Base-by-base conservation (phyloP, 306 rosid genomes). In the Cicer cuneatum region DNA sequence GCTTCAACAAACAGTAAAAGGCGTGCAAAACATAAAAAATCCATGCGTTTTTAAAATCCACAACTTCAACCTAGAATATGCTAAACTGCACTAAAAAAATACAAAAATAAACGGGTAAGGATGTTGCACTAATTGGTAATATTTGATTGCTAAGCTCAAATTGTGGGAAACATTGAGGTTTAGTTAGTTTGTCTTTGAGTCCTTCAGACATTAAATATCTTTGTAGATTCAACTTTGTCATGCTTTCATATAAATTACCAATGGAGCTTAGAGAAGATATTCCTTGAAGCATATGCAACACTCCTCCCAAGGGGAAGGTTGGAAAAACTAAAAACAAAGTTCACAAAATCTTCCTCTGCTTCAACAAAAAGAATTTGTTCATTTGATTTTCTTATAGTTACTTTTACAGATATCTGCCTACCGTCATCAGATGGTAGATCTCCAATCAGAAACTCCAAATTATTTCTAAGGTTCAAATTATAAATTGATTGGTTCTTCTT, bases 231-330 rank as follows among this genome's bases (percentile, higher is more conserved):
- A 77, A 48, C 0, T 77, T 54, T 1, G 18, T 8, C 0, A 77
- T 3, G 6, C 52, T 16, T 5, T 64, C 41, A 37, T 64, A 41
- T 41, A 64, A 19, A 21, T 64, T 64, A 41, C 69, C 75, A 5
- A 77, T 47, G 75, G 63, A 0, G 18, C 18, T 10, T 42, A 58
- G 6, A 5, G 75, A 66, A 10, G 71, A 46, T 7, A 0, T 11
- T 3, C 62, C 75, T 14, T 35, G 7, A 5, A 77, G 48, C 68
- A 77, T 65, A 18, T 41, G 43, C 43, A 56, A 11, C 7, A 58
- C 75, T 15, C 52, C 69, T 2, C 75, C 75, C 5, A 77, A 57
- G 6, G 80, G 80, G 2, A 76, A 54, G 0, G 71, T 59, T 2
- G 69, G 67, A 39, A 78, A 78, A 24, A 14, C 76, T 48, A 6